Evolutionary conservation across 805 yeast genomes (phyloP), one percentile per base, ranked within the genome.

Genomic region (Sungouiella thailandica): DNA sequence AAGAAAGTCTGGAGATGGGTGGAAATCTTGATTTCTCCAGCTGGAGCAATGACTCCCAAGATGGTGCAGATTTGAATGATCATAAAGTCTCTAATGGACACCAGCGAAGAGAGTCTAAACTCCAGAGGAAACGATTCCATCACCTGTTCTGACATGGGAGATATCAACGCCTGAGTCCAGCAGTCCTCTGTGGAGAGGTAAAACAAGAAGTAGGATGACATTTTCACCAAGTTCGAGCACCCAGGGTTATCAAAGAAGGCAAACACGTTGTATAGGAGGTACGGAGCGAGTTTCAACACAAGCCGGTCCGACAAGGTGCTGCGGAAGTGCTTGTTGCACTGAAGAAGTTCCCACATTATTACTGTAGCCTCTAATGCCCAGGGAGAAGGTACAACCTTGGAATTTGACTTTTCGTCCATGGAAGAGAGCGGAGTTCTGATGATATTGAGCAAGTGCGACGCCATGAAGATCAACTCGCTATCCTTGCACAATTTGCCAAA

Each of bases 341-440:
- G 90, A 22, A 76, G 58, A 27, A 87, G 58, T 47, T 84, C 95
- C 84, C 95, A 85, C 11, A 83, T 44, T 7, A 89, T 52, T 52
- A 82, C 68, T 5, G 76, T 56, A n/a, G 74, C 51, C 49, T 82
- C 89, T 3, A 68, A 59, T 2, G 77, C 54, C 80, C 88, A 67
- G 13, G 68, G 47, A 4, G 63, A 45, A 29, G 60, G 52, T 40
- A 43, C 36, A 10, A 28, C 12, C 19, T 29, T 28, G 25, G 31
- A 18, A 7, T 28, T 24, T 26, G 14, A 31, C 15, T 18, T 23
- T 3, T 24, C 9, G 6, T 33, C 36, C 8, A 23, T 17, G 8
- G 35, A 18, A 9, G 19, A 16, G 22, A 41, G 24, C 3, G 48
- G 48, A 16, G 14, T 20, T 9, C 39, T 35, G 14, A 44, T 14